Conservation (phyloP, 2,329 filamentous ascomycete species). For the Leptographium procerum region DNA sequence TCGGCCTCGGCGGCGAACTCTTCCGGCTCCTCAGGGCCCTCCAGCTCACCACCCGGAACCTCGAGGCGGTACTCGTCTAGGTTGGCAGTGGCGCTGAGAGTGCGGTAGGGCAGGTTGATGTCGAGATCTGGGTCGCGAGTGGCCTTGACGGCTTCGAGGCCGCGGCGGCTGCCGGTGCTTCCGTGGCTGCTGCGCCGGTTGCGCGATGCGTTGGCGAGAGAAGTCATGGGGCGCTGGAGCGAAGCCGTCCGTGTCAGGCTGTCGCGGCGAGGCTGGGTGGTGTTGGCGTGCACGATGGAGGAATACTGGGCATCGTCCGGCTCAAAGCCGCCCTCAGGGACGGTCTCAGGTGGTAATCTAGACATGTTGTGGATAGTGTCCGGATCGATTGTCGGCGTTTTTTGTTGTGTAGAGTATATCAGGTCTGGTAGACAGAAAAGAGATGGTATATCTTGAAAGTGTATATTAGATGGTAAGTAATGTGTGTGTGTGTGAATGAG, state of each 20-base stretch:
- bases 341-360: not conserved
- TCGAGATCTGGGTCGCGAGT: constrained; percentile 21
- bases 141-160: not conserved
- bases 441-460: too few relatives aligned
- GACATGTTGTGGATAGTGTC: not conserved
- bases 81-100: constrained; percentile 38
- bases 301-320: not conserved
- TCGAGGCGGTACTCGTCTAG: constrained; percentile 48
- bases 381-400: too few relatives aligned
- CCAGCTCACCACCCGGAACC: constrained; percentile 43
- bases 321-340: not conserved
- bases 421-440: not conserved
- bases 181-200: constrained; percentile 1
- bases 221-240: constrained; percentile 1
- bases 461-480: too few relatives aligned
- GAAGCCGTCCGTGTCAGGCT: not conserved
- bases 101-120: constrained; percentile 43
- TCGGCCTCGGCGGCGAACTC: constrained; percentile 46
- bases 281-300: not conserved
- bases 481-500: not conserved
- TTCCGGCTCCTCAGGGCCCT: constrained; percentile 19
- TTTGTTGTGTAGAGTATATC: not conserved
- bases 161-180: not conserved
- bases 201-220: not conserved
- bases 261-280: not conserved